A percentile compares a stretch with the other conserved stretches of the same genome.
These are phyloP conservation scores for Fusarium graminum DNA, from an alignment of 2,329 filamentous ascomycete species.

Conservation along the genomic window DNA sequence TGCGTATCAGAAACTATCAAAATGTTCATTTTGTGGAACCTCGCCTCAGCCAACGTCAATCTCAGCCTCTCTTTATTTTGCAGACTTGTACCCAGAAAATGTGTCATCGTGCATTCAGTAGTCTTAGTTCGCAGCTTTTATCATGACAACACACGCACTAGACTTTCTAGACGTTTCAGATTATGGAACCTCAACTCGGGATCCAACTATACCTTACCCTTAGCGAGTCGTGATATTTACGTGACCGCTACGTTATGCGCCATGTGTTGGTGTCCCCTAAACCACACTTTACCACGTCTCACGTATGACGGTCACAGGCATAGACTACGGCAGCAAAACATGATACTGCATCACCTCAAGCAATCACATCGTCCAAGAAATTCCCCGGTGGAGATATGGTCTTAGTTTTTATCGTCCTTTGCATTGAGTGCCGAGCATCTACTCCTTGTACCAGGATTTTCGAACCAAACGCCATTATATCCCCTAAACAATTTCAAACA, in stretches of 20 bases:
- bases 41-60: slow-evolving; percentile 4
- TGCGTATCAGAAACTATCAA: slow-evolving; percentile 14
- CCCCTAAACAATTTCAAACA: slow-evolving; percentile 42
- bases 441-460: slow-evolving; percentile 49
- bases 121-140: slow-evolving; percentile 15
- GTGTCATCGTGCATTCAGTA: slow-evolving; percentile 39
- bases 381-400: slow-evolving; percentile 10
- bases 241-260: slow-evolving; percentile 23
- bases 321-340: slow-evolving; percentile 23
- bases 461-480: slow-evolving; percentile 49
- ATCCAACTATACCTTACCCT: slow-evolving; percentile 20
- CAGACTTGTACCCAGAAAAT: slow-evolving; percentile 27
- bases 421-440: slow-evolving; percentile 50
- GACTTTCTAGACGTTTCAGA: slow-evolving; percentile 36
- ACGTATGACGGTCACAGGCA: slow-evolving; percentile 25
- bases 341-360: slow-evolving; percentile 5
- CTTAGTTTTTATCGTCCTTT: slow-evolving; percentile 47
- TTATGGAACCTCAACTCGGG: slow-evolving; percentile 26
- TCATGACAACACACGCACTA: slow-evolving; percentile 40
- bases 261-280: slow-evolving; percentile 10
- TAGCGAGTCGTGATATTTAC: slow-evolving; percentile 25
- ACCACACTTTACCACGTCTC: slow-evolving; percentile 17
- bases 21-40: slow-evolving; percentile 35
- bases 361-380: slow-evolving; percentile 9
- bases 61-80: slow-evolving; percentile 8